Conservation (phyloP, 2,329 filamentous ascomycete species). For the Aspergillus aculeatus region DNA sequence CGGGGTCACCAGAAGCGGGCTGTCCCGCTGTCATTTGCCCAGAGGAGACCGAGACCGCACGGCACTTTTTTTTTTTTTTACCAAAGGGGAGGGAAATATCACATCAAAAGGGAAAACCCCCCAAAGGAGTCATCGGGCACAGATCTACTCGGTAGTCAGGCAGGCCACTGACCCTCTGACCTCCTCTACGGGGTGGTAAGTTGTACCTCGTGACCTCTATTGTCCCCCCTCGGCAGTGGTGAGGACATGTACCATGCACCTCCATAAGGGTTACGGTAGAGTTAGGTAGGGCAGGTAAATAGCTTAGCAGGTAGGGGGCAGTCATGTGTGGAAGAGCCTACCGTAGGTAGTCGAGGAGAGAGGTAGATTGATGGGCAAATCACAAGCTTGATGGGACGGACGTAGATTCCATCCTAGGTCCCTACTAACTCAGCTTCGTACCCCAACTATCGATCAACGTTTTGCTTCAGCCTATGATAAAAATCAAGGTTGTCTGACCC, state of each 20-base stretch:
- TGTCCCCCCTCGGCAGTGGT: background rate
- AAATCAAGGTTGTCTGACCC: background rate
- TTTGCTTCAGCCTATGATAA: background rate
- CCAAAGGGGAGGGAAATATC: background rate
- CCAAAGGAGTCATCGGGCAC: background rate
- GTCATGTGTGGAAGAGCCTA: no score
- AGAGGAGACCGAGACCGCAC: background rate
- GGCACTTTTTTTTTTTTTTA: background rate
- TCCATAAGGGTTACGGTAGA: background rate
- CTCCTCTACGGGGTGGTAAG: background rate
- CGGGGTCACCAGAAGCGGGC: slow-evolving; percentile 13
- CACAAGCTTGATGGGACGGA: background rate
- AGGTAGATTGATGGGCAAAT: background rate
- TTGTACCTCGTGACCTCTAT: background rate
- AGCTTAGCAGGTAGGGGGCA: no score
- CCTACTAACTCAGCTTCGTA: no score
- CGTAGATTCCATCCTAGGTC: no score
- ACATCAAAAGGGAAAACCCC: background rate
- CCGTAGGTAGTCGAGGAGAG: no score
- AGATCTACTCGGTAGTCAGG: background rate
- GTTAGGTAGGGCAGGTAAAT: no score
- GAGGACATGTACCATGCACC: background rate
- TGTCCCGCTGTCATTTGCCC: slow-evolving; percentile 14
- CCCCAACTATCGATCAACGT: background rate
- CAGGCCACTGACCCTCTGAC: background rate